Base-by-base conservation (phyloP, 1,284 basidiomycete species). In the Clitocybe nebularis region DNA sequence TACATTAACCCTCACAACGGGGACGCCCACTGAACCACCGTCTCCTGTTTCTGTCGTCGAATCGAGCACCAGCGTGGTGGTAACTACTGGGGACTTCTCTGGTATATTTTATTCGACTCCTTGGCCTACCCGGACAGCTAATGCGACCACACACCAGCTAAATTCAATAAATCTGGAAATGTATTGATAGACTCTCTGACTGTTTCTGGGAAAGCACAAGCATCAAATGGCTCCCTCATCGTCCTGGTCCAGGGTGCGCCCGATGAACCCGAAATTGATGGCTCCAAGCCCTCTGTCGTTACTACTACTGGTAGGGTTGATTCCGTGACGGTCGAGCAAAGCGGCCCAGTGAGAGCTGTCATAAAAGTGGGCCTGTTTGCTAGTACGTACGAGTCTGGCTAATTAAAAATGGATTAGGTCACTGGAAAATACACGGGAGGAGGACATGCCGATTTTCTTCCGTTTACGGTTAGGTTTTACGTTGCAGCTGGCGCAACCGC, bases 261-360 rank as follows among this genome's bases (percentile, higher is more conserved):
- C 0, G 67, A 69, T 30, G 61, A 64, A 24, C 50, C 57, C 20
- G 63, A 61, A 23, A 45, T 59, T 19, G 54, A 47, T 21, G 66
- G 63, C 14, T 29, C 55, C 5, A 47, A 52, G 7, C 62, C 66
- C 1, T 53, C 49, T 20, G 57, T 68, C 1, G 46, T 48, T 13
- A 50, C 45, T 3, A 56, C 63, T 37, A 53, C 51, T 3, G 68
- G 66, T 4, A 58, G 53, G 20, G 51, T 66, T 3, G 62, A 66
- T 10, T 46, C 48, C 14, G 60, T 66, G 5, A 54, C 49, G 8
- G 60, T 69, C 0, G 68, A 71, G 43, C 67, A 69, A 43, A 55
- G 51, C 34, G 67, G 67, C 0, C 67, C 67, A n/a, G 66, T 69
- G n/a, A 55, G 67, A 1, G 68, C 62, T 11, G 65, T 69, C 6